Evolutionary conservation across 2,329 filamentous ascomycete genomes (phyloP), one percentile per base, ranked within the genome.

Genomic region (Rutstroemia sp.): DNA sequence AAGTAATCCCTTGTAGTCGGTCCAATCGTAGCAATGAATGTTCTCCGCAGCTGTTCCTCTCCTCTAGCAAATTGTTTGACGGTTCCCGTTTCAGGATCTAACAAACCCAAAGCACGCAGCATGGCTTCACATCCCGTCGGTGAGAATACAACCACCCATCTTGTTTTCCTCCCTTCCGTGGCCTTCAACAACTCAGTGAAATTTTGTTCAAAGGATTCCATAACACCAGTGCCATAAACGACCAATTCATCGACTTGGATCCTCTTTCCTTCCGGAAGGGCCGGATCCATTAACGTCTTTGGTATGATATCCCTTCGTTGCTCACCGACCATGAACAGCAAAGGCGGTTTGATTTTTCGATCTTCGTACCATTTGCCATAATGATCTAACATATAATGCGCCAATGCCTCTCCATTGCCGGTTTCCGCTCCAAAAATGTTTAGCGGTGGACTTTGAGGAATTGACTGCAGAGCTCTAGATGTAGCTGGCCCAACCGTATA

Each of bases 281-380:
- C 64, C 0, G 74, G 67, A 40, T 81, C 78, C 76, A 84, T 88
- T 39, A 97, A 74, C 1, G 82, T 89, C 64, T 81, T 88, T 1
- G 94, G 92, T 61, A 99, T 96, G 62, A 96, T 83, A 69, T 97
- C 94, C 46, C 94, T 77, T 54, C 91, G 81, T 68, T 92, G 88
- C 69, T 96, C 92, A 19, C 94, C 94, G 0, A 95, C 91, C 14
- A 95, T 79, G 70, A 97, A 99, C 1, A 97, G 74, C 5, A 97
- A 70, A 0, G 87, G 80, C 0, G 79, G 83, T 64, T 83, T 82
- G 14, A 63, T 30, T 14, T 56, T 23, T 50, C 71, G 67, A 39
- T 69, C 69, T 38, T 67, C 60, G 61, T 82, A 78, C 75, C 77
- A 79, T 50, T 73, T 66, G 23, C 65, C 81, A 67, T 96, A 95